Conservation (phyloP, 345 rosid genomes). For the Clarkia xantiana region DNA sequence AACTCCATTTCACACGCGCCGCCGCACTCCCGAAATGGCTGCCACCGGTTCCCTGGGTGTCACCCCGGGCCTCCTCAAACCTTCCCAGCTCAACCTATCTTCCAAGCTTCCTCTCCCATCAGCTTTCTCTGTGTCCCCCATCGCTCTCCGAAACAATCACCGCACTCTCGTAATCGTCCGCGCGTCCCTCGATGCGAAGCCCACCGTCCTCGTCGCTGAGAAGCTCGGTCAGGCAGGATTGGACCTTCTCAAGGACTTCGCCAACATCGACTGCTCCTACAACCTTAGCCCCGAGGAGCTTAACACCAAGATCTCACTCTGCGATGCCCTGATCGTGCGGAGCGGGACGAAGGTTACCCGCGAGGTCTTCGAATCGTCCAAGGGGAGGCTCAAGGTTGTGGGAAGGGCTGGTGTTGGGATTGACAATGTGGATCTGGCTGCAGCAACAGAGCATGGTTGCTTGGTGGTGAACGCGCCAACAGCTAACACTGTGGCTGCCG, state of each 20-base stretch:
- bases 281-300: constrained; percentile 80
- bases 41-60: constrained; percentile 11
- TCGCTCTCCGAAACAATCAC: constrained; percentile 12
- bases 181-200: constrained; percentile 32
- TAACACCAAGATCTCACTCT: constrained; percentile 77
- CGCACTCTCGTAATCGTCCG: constrained; percentile 14
- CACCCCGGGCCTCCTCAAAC: constrained; percentile 16
- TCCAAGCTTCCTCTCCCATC: constrained; percentile 17
- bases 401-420: constrained; percentile 95
- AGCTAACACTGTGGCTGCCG: constrained; percentile 84
- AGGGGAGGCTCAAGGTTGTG: constrained; percentile 73
- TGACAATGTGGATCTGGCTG: constrained; percentile 84
- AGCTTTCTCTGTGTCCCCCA: constrained; percentile 15
- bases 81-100: constrained; percentile 22
- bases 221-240: constrained; percentile 77
- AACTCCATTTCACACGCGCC: constrained; percentile 2
- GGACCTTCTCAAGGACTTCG: constrained; percentile 37
- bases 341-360: constrained; percentile 75
- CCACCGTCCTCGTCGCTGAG: constrained; percentile 73
- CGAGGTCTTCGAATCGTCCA: constrained; percentile 67
- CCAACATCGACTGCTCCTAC: constrained; percentile 69
- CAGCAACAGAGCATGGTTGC: constrained; percentile 84
- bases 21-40: constrained; percentile 11
- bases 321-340: constrained; percentile 73
- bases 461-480: constrained; percentile 90